Evolutionary conservation across 495 filamentous ascomycete species (phyloP).

Genomic region (Usnea hakonensis): DNA sequence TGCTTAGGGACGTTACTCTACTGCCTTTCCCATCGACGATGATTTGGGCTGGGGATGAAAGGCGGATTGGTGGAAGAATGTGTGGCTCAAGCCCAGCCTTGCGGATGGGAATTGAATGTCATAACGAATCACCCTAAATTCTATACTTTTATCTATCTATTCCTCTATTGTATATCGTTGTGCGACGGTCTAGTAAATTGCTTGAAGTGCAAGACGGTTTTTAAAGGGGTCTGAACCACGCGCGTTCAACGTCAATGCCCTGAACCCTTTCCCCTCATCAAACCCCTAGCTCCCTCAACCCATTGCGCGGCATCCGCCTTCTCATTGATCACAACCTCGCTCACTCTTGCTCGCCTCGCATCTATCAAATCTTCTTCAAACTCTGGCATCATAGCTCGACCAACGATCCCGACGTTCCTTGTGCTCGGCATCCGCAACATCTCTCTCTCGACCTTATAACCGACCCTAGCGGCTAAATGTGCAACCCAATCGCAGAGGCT

Average conservation of each 20-base stretch:
- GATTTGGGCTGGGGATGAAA: no score
- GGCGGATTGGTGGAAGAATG: no score
- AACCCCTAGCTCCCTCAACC: conserved; percentile 38
- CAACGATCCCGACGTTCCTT: conserved; percentile 72
- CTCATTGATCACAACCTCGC: conserved; percentile 35
- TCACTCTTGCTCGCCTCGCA: conserved; percentile 24
- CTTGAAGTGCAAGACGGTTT: no score
- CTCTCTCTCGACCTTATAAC: conserved; percentile 70
- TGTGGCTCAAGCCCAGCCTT: no score
- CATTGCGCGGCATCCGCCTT: conserved; percentile 38
- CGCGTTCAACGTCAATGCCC: conserved; percentile 3
- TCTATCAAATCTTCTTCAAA: conserved; percentile 5
- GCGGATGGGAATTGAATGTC: no score
- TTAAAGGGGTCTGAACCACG: no score
- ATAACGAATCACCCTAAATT: no score
- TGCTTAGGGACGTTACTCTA: no score
- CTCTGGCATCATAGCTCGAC: conserved; percentile 35
- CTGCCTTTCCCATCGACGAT: no score
- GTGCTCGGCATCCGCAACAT: conserved; percentile 84
- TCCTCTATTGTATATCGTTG: no score
- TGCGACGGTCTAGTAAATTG: no score
- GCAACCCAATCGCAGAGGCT: conserved; percentile 27
- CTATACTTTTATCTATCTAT: no score
- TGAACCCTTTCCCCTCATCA: conserved; percentile 25
- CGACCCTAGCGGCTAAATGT: conserved; percentile 58